Percentiles rank a stretch among this genome's conserved stretches.
Evolutionary conservation across 805 yeast species (phyloP).

Genomic region (Kregervanrija delftensis): DNA sequence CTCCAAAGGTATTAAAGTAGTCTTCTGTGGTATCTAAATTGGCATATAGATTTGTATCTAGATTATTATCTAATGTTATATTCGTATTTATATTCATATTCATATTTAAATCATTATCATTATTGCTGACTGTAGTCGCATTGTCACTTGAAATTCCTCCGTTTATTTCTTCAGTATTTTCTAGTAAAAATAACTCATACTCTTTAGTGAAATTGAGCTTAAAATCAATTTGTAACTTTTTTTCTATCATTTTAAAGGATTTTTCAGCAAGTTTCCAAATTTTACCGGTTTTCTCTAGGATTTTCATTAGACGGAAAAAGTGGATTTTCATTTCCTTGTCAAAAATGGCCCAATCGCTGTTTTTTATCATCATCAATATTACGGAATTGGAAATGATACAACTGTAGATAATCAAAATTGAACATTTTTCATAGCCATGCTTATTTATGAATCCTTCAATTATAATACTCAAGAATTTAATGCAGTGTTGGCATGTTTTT

Average conservation of each 20-base stretch:
- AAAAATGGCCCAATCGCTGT: background rate
- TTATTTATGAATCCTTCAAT: slow-evolving; percentile 30
- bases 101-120: background rate
- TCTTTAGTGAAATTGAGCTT: slow-evolving; percentile 13
- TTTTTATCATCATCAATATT: slow-evolving; percentile 3
- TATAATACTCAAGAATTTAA: slow-evolving; percentile 35
- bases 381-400: slow-evolving; percentile 28
- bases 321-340: slow-evolving; percentile 23
- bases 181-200: background rate
- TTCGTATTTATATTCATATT: slow-evolving; percentile 7
- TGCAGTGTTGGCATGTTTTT: slow-evolving; percentile 5
- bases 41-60: no score
- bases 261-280: slow-evolving; percentile 44
- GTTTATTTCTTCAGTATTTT: background rate
- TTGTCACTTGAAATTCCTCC: no score
- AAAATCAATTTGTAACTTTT: slow-evolving; percentile 21
- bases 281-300: slow-evolving; percentile 34
- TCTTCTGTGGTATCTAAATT: no score
- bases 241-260: slow-evolving; percentile 34
- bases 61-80: no score
- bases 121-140: no score
- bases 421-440: slow-evolving; percentile 36
- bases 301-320: slow-evolving; percentile 34
- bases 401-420: slow-evolving; percentile 42
- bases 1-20: slow-evolving; percentile 34